phyloP scores from a whole-genome alignment of 2,329 filamentous ascomycete genomes.

The Geosmithia morbida region DNA sequence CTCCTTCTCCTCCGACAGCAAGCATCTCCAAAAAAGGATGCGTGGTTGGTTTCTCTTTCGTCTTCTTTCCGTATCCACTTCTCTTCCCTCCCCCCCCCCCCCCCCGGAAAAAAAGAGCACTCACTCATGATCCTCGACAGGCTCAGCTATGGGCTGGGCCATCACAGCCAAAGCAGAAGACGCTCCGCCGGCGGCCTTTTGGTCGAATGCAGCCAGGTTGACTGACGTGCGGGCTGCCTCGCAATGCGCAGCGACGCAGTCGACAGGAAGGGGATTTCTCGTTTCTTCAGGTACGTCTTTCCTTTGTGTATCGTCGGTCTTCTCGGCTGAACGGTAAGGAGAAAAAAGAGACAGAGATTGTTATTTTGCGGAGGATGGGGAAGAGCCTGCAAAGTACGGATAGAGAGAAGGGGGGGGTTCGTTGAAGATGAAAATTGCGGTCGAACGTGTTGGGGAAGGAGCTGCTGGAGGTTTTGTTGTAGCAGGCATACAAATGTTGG shows the following conservation, averaged over 20 bases:
- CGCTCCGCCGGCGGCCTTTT: slow-evolving; percentile 46
- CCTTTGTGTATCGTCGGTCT: neutral
- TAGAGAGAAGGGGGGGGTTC: neutral
- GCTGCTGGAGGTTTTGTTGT: neutral
- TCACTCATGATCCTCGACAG: slow-evolving; percentile 53
- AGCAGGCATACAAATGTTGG: neutral
- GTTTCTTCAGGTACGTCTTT: neutral
- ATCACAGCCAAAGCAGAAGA: slow-evolving; percentile 54
- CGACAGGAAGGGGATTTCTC: neutral
- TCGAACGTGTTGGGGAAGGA: neutral
- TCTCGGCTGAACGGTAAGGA: neutral
- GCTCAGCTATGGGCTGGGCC: slow-evolving; percentile 53
- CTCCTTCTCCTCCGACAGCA: too few species aligned
- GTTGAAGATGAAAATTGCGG: neutral
- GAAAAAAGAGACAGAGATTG: neutral
- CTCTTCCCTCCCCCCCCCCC: too few species aligned
- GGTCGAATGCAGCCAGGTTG: slow-evolving; percentile 50
- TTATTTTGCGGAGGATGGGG: neutral
- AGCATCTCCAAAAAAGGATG: too few species aligned
- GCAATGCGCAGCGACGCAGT: neutral
- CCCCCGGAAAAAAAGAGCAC: slow-evolving; percentile 7
- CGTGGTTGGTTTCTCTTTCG: too few species aligned
- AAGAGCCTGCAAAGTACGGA: neutral
- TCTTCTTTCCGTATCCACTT: too few species aligned
- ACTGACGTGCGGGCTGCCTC: slow-evolving; percentile 9